phyloP scores from a whole-genome alignment of 2,329 filamentous ascomycete species.

The Fusarium secorum region DNA sequence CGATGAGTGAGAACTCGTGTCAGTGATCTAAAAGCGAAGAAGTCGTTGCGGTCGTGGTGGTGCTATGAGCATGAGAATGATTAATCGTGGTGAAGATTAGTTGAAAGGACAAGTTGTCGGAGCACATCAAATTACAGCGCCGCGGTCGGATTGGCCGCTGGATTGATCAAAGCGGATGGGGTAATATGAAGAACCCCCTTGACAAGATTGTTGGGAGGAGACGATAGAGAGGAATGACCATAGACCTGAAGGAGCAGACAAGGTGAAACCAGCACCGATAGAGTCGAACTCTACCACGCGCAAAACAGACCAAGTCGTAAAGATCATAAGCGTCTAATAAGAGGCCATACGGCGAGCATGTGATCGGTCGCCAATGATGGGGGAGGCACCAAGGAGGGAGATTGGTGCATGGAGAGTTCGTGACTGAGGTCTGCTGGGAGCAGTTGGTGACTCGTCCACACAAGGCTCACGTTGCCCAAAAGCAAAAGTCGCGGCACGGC shows the following conservation, averaged over 20 bases:
- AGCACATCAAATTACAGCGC: constrained; percentile 15
- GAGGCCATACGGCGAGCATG: constrained; percentile 70
- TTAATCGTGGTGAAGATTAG: constrained; percentile 31
- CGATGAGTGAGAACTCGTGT: constrained; percentile 37
- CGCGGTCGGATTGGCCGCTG: constrained; percentile 15
- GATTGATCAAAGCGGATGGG: constrained; percentile 15
- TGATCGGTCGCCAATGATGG: constrained; percentile 58
- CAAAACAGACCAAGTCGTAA: constrained; percentile 40
- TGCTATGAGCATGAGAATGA: constrained; percentile 39
- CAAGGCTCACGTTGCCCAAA: constrained; percentile 78
- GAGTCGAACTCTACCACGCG: constrained; percentile 36
- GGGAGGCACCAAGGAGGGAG: constrained; percentile 57
- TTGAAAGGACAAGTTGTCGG: constrained; percentile 16
- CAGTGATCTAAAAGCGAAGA: constrained; percentile 40
- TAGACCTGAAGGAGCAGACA: constrained; percentile 34
- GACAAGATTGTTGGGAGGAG: constrained; percentile 25
- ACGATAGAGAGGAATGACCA: constrained; percentile 24
- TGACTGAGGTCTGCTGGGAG: constrained; percentile 53
- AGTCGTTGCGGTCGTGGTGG: constrained; percentile 43
- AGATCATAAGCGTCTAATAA: constrained; percentile 55
- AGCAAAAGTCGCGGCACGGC: constrained; percentile 91
- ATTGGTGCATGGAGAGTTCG: constrained; percentile 48
- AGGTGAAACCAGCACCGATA: constrained; percentile 41
- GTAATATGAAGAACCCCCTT: constrained; percentile 14
- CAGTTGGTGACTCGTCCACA: constrained; percentile 68